Conservation (phyloP, 2,329 filamentous ascomycete genomes). For the Xylaria sp. region DNA sequence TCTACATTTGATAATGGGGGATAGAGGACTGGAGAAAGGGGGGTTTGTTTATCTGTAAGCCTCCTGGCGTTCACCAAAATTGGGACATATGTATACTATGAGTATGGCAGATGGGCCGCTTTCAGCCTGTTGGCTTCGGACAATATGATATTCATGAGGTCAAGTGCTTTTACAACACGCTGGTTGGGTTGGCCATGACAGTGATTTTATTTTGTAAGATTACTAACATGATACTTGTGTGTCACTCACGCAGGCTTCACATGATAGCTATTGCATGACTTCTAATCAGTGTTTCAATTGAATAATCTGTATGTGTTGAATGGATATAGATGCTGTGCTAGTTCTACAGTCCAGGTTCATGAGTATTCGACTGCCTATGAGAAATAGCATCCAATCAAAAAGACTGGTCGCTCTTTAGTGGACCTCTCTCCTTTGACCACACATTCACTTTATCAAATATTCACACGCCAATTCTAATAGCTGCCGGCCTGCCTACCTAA, state of each 20-base stretch:
- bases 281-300: neutral
- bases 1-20: neutral
- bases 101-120: neutral
- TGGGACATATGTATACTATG: constrained; percentile 25
- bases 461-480: constrained; percentile 2
- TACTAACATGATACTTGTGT: neutral
- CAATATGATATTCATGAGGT: neutral
- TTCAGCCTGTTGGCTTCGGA: neutral
- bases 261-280: neutral
- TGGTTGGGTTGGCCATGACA: neutral
- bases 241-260: neutral
- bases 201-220: neutral
- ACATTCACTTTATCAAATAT: constrained; percentile 17
- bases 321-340: neutral
- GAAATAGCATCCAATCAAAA: constrained; percentile 28
- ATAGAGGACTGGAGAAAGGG: constrained; percentile 3
- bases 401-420: constrained; percentile 10
- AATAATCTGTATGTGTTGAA: neutral
- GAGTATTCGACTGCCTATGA: neutral
- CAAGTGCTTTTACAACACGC: neutral
- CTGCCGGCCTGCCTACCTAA: no score
- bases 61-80: constrained; percentile 21
- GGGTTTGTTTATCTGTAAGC: neutral
- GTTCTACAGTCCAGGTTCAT: neutral
- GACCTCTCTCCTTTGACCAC: constrained; percentile 20